Evolutionary conservation across 1,284 basidiomycete species (phyloP).

Genomic region (Puccinia triticina): DNA sequence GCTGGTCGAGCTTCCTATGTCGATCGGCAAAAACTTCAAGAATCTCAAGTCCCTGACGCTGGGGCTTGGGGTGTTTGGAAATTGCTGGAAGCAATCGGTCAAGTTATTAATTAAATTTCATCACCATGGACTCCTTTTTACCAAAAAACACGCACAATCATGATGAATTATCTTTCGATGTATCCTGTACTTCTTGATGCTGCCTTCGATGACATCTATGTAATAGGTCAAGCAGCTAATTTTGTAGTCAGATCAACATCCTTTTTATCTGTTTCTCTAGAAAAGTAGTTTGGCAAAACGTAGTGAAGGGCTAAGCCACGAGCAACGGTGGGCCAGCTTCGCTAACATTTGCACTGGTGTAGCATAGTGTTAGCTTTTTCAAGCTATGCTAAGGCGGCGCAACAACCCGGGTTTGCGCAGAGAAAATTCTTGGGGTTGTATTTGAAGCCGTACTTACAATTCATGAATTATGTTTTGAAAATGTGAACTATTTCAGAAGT

Average conservation of each 20-base stretch:
- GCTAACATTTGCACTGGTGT: too few species aligned
- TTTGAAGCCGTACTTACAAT: too few species aligned
- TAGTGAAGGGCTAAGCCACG: too few species aligned
- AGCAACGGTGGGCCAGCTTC: too few species aligned
- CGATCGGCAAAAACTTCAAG: conserved; percentile 71
- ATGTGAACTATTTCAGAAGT: too few species aligned
- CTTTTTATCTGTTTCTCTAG: too few species aligned
- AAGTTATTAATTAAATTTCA: not conserved
- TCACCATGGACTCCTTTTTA: not conserved
- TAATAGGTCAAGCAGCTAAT: not conserved
- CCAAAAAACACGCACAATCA: not conserved
- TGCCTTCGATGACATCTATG: not conserved
- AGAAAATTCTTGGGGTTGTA: too few species aligned
- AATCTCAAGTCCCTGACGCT: conserved; percentile 77
- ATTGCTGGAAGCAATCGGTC: conserved; percentile 68
- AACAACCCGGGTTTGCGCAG: too few species aligned
- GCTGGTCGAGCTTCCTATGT: conserved; percentile 89
- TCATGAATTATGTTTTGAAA: too few species aligned
- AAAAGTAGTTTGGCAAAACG: too few species aligned
- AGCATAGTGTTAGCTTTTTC: too few species aligned
- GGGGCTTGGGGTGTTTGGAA: conserved; percentile 85
- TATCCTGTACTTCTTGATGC: not conserved
- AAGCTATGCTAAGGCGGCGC: too few species aligned
- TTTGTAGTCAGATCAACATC: not conserved
- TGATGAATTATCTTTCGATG: not conserved